Evolutionary conservation across 306 rosid genomes (phyloP).

Genomic region (Bauhinia variegata): DNA sequence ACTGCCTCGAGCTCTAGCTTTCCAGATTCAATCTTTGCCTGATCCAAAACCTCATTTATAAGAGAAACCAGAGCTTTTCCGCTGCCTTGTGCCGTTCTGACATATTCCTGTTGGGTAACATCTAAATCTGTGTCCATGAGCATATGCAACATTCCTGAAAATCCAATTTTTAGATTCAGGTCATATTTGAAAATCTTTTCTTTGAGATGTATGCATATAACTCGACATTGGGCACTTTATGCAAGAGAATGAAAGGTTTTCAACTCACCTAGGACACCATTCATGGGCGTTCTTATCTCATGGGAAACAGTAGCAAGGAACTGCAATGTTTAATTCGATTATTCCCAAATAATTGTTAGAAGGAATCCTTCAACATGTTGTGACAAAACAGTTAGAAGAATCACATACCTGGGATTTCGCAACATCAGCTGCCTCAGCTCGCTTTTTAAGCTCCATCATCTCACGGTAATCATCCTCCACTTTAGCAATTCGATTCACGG

Average conservation of each 20-base stretch:
- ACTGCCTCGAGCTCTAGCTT: slow-evolving; percentile 95
- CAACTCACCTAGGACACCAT: slow-evolving; percentile 92
- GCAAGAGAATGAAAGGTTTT: slow-evolving; percentile 11
- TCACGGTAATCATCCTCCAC: slow-evolving; percentile 77
- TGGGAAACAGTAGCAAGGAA: slow-evolving; percentile 98
- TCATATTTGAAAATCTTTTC: slow-evolving; percentile 23
- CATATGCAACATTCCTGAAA: slow-evolving; percentile 94
- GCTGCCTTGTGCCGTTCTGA: slow-evolving; percentile 88
- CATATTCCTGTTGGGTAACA: slow-evolving; percentile 87
- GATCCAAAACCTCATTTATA: slow-evolving; percentile 93
- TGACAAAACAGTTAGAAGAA: slow-evolving; percentile 16
- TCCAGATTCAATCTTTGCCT: slow-evolving; percentile 95
- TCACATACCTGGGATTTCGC: slow-evolving; percentile 91
- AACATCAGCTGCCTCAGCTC: slow-evolving; percentile 91
- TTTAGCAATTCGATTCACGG: slow-evolving; percentile 83
- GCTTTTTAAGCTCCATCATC: slow-evolving; percentile 83
- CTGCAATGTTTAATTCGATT: slow-evolving; percentile 54
- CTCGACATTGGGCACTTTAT: slow-evolving; percentile 11
- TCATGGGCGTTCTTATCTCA: slow-evolving; percentile 99
- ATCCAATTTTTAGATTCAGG: slow-evolving; percentile 37
- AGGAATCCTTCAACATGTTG: slow-evolving; percentile 26
- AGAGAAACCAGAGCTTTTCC: slow-evolving; percentile 95
- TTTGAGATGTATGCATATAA: background rate
- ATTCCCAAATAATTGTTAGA: slow-evolving; percentile 24
- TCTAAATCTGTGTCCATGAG: slow-evolving; percentile 96